Base-by-base conservation (phyloP, 441 rosid genomes). In the Croton laevigatus region DNA sequence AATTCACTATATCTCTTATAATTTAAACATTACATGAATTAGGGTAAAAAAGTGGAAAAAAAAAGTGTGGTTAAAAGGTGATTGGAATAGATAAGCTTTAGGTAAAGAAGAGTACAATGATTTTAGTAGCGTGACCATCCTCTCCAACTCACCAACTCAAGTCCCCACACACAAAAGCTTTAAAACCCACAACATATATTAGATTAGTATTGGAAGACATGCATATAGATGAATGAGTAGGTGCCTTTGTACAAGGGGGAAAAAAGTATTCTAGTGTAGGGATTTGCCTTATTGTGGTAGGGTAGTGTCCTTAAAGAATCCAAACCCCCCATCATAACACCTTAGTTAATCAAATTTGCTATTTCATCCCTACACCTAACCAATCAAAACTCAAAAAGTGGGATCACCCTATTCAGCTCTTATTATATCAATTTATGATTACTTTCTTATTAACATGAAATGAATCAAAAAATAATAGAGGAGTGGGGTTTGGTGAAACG, bases 71-170 rank as follows among this genome's bases (percentile, higher is more conserved):
- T 34, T 7, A 46, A 8, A 19, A n/a, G 42, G 40, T 63, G 46
- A 27, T 27, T 27, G 58, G 22, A 62, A 59, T 11, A 54, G 78
- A 73, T 53, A 55, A 70, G 73, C 78, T 70, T 67, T 65, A 16
- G 65, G 65, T 65, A 73, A 68, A 71, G 27, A 65, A 73, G 73
- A 72, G 78, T 78, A 70, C 78, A 76, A 74, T 78, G 67, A 78
- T 78, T 74, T 59, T 59, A 60, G 78, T 68, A 66, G 79, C 76
- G 58, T 64, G 67, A 64, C 64, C 63, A 70, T 71, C 68, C 32
- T 8, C 49, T 65, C 72, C 81, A 70, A 60, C 68, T 71, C 74
- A 74, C 72, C 69, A 74, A 74, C 75, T 53, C 32, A 48, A 65
- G 71, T 48, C 75, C 70, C 77, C 76, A 58, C 75, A 10, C 59